Evolutionary conservation across 768 basidiomycete genomes (phyloP).

Genomic region (Grammothele lineata): DNA sequence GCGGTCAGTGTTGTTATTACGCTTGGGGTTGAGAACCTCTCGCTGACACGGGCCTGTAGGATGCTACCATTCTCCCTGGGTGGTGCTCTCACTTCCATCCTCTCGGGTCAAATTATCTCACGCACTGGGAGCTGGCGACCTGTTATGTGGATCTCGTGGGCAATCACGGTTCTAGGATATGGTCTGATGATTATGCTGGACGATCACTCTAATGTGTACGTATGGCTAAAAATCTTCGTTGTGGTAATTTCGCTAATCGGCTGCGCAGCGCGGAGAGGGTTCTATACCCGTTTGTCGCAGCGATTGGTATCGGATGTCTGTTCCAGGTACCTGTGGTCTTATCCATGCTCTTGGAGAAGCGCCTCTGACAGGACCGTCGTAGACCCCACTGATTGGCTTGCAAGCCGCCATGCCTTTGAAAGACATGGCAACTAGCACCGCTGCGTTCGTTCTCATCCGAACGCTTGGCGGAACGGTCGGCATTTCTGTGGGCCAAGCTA

Average conservation of each 20-base stretch:
- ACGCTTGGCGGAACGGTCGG: slow-evolving; percentile 75
- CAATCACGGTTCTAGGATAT: slow-evolving; percentile 54
- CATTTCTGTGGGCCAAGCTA: slow-evolving; percentile 67
- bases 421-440: slow-evolving; percentile 82
- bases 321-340: slow-evolving; percentile 49
- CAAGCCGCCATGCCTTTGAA: slow-evolving; percentile 87
- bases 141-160: slow-evolving; percentile 60
- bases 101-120: slow-evolving; percentile 55
- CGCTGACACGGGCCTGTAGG: slow-evolving; percentile 29
- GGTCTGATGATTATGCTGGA: slow-evolving; percentile 73
- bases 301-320: slow-evolving; percentile 59
- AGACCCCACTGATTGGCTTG: slow-evolving; percentile 66
- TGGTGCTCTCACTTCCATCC: slow-evolving; percentile 45
- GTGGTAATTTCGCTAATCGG: neutral
- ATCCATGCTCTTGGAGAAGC: neutral
- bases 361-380: too few species aligned
- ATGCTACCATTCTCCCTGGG: slow-evolving; percentile 76
- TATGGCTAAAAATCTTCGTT: neutral
- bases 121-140: slow-evolving; percentile 54
- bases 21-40: neutral
- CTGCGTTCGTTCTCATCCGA: slow-evolving; percentile 68
- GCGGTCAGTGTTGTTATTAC: slow-evolving; percentile 39
- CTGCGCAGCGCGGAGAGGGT: slow-evolving; percentile 44
- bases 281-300: slow-evolving; percentile 62
- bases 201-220: slow-evolving; percentile 47